Evolutionary conservation across 371 early-diverging fungal species (phyloP), one percentile per base, ranked within the genome.

Genomic region (Sporodiniella umbellata): DNA sequence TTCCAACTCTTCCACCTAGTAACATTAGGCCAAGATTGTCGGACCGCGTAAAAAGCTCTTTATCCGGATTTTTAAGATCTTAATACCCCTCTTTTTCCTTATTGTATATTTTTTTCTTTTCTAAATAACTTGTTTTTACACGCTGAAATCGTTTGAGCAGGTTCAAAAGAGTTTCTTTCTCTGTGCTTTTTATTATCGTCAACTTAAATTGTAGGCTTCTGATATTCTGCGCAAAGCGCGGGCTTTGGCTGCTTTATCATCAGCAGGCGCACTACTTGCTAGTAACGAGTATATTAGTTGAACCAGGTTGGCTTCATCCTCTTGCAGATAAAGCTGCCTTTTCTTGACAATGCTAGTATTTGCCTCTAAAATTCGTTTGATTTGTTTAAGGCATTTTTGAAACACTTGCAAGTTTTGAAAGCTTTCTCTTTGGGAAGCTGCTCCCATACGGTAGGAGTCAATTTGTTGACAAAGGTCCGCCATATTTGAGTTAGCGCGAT

Each of bases 331-430:
- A 1, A 68, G 42, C 1, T 53, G 46, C 21, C 66, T 62, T 22
- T 63, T 64, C 43, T 72, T 62, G 1, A 72, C 73, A 56, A 71
- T 65, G 17, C 67, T 64, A 0, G 60, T 51, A 18, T 62, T 70
- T 1, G 66, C 66, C 24, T 69, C 70, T 12, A 77, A 45, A 21
- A 77, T 77, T 11, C 73, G 71, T 48, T 73, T 70, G 52, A 77
- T 77, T 43, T 77, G 78, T 28, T 62, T 70, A 12, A 70, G 42
- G 42, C 78, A 77, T 31, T 72, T 77, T 33, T 70, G 73, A 48
- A 77, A 77, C 3, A 77, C 71, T 50, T 77, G 78, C 4, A 64
- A 64, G 33, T 76, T 76, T 49, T 76, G 77, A 51, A 72, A 76
- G 17, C 57, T 70, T 47, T 76, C 77, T 8, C 70, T 37, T 33